Conservation (phyloP, 352 stramenopile genomes). For the Thalassiosira livingstoniorum region DNA sequence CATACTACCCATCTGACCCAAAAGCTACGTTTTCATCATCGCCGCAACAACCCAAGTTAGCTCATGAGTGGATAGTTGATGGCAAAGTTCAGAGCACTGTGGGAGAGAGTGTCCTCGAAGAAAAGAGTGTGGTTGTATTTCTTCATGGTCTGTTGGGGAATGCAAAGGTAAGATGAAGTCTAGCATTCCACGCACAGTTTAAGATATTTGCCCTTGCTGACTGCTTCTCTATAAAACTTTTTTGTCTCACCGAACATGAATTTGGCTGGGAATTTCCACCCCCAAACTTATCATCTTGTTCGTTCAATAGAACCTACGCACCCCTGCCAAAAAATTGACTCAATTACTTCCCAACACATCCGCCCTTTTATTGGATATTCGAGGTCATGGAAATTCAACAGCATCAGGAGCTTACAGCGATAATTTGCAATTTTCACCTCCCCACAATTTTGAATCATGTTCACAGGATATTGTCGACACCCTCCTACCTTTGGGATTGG, state of each 20-base stretch:
- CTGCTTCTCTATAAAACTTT: too few species aligned
- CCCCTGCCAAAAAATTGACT: conserved; percentile 69
- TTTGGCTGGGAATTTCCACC: background rate
- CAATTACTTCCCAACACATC: conserved; percentile 32
- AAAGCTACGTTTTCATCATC: background rate
- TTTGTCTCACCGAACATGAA: too few species aligned
- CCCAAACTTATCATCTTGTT: background rate
- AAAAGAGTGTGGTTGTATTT: conserved; percentile 62
- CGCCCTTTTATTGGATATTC: conserved; percentile 72
- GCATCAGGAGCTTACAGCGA: background rate
- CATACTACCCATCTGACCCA: background rate
- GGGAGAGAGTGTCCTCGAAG: background rate
- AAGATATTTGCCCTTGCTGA: background rate
- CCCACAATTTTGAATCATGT: conserved; percentile 62
- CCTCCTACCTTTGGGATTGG: conserved; percentile 28
- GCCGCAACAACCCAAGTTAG: conserved; percentile 23
- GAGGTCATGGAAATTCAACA: conserved; percentile 71
- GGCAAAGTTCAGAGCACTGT: conserved; percentile 35
- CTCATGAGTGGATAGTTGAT: conserved; percentile 54
- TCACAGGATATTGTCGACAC: conserved; percentile 67
- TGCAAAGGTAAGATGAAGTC: conserved; percentile 29
- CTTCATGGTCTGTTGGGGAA: conserved; percentile 79
- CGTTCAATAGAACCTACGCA: conserved; percentile 71
- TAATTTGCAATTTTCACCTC: conserved; percentile 25
- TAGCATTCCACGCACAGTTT: background rate